Percentiles rank a stretch among this genome's conserved stretches.
phyloP scores from a whole-genome alignment of 768 basidiomycete genomes.

The Hygrocybe coccinea region DNA sequence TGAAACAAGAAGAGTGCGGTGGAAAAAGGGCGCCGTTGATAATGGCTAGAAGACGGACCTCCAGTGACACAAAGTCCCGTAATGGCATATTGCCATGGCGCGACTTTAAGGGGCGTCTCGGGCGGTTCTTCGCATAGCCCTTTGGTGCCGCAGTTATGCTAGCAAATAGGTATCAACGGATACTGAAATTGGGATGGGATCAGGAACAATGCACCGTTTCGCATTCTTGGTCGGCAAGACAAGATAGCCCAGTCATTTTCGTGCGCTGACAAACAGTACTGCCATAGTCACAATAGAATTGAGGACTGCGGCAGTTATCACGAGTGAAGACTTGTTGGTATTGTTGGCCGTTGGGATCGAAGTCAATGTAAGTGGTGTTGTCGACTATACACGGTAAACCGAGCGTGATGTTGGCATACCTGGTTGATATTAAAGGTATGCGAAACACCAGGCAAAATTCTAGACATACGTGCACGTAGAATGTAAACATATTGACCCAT shows the following conservation, averaged over 20 bases:
- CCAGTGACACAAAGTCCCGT: conserved; percentile 34
- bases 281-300: conserved; percentile 50
- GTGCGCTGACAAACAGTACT: conserved; percentile 41
- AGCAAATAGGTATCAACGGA: conserved; percentile 1
- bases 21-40: not conserved
- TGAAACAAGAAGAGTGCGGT: conserved; percentile 11
- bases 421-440: conserved; percentile 17
- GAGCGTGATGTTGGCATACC: conserved; percentile 53
- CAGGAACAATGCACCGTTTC: conserved; percentile 34
- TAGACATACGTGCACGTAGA: conserved; percentile 51
- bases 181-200: not conserved
- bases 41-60: conserved; percentile 29
- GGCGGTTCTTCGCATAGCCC: conserved; percentile 32
- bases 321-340: conserved; percentile 50
- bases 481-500: conserved; percentile 57
- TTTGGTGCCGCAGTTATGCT: conserved; percentile 30
- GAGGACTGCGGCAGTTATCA: conserved; percentile 52
- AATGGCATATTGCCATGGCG: conserved; percentile 42
- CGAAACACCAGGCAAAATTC: not conserved
- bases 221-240: conserved; percentile 53
- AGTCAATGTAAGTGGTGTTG: conserved; percentile 48
- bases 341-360: conserved; percentile 35
- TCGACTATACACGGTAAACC: conserved; percentile 50
- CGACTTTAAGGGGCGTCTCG: conserved; percentile 35
- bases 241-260: conserved; percentile 39